Evolutionary conservation across 2,329 filamentous ascomycete genomes (phyloP), one percentile per base, ranked within the genome.

Genomic region (Trichoderma koningiopsis): DNA sequence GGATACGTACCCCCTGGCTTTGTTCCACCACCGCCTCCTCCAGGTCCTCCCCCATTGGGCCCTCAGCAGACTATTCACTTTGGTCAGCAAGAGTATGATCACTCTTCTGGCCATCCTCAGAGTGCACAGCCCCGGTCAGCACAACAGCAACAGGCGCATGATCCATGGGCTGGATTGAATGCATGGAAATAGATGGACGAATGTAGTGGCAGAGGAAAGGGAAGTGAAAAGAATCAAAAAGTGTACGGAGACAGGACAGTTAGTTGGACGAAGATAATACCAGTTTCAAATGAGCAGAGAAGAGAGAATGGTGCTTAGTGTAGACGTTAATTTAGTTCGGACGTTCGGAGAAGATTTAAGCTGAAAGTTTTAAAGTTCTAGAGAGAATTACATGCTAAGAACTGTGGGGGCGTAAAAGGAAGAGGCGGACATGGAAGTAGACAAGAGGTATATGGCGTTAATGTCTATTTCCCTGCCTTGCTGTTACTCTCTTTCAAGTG

Each of bases 1-100:
- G 78, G 79, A 29, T 86, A 84, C 66, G 82, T 87, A 35, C 86
- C 87, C 16, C 81, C 82, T 0, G 87, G 87, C 4, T 89, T 89
- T 71, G 85, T 90, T 47, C 88, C 87, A 5, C 88, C 88, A 3
- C 88, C 88, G 7, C 88, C 88, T 1, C 88, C 88, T 1, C 88
- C 88, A 0, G 88, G 87, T 0, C 88, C 88, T 4, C 88, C 88
- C 8, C 88, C 88, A 1, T 75, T 89, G 72, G 87, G 87, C 4
- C 86, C 87, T 37, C 87, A 89, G 75, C 88, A 89, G 77, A 89
- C 87, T 11, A 85, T 88, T 33, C 85, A 88, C 72, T 87, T 88
- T 72, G 79, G 81, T 7, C 76, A 76, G 33, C 78, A 80, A 59
- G 76, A 78, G 13, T 78, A 77, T 58, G 73, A 76, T 53, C 70